These are phyloP conservation scores for Acanthamoeba culbertsoni DNA, from an alignment of 208 protist genomes.

Conservation along the genomic window DNA sequence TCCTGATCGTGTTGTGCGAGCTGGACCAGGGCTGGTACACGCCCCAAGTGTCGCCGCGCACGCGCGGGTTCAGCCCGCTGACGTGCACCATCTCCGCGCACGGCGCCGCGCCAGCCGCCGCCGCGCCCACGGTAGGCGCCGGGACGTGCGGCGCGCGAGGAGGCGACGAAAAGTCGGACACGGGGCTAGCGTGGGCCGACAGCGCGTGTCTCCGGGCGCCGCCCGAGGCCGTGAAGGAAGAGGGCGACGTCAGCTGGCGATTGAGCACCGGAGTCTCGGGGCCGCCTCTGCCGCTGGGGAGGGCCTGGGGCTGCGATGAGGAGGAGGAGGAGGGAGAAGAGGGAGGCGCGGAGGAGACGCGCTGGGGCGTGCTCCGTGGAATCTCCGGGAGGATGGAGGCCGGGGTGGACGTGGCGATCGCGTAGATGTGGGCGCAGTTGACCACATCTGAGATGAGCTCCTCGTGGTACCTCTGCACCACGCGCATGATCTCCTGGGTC, in stretches of 20 bases:
- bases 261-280: too few relatives aligned
- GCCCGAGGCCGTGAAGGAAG: not conserved
- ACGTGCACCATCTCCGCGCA: not conserved
- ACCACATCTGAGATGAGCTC: constrained; percentile 16
- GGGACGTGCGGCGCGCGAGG: not conserved
- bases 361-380: not conserved
- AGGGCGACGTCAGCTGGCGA: not conserved
- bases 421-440: constrained; percentile 10
- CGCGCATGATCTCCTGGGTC: not conserved
- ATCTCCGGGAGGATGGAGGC: not conserved
- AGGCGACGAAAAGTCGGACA: not conserved
- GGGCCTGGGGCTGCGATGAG: not conserved
- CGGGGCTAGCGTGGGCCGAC: not conserved
- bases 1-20: not conserved
- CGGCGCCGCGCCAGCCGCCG: not conserved
- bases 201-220: not conserved
- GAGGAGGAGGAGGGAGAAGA: not conserved
- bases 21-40: too few relatives aligned
- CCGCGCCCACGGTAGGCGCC: not conserved
- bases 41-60: too few relatives aligned
- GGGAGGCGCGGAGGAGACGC: not conserved
- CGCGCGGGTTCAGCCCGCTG: too few relatives aligned
- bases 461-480: not conserved
- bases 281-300: not conserved
- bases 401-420: not conserved